Base-by-base conservation (phyloP, 345 rosid genomes). In the Gossypium stocksii region DNA sequence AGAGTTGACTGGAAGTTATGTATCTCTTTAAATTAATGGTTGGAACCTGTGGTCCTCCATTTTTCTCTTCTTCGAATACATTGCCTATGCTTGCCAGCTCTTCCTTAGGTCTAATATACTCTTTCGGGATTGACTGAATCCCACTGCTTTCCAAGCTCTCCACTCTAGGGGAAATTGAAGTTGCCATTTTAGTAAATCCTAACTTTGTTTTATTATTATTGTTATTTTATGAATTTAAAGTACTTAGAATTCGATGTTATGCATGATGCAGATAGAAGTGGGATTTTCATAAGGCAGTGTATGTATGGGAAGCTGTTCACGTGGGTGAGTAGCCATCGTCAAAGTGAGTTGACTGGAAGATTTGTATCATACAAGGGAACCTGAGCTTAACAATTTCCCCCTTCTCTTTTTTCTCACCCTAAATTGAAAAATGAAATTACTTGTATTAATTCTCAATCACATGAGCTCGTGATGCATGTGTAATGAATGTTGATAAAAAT, bases 41-140 rank as follows among this genome's bases (percentile, higher is more conserved):
- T 1, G 97, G 98, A 25, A 91, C 83, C 64, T 91, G 97, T 22
- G 94, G n/a, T 94, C n/a, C 97, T 98, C 9, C 87, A 58, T 45
- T 77, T 90, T 86, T 83, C 86, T 83, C 99, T 71, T 93, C 97
- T 61, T 84, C 89, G n/a, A 95, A 95, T 9, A 95, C 80, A 52
- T 95, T 64, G 7, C 86, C 80, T n/a, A 93, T 86, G 87, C 87
- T 86, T 11, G 77, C 77, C 2, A 95, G 89, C 86, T 95, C 98
- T 77, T 91, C 94, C 58, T 88, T 29, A 1, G 92, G 91, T 61
- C 99, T 85, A 27, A 95, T 73, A 51, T 95, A 93, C 62, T 93
- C 97, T 78, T 83, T 83, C 0, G 94, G 99, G 78, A 95, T 93
- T 0, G 93, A 78, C 25, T 77, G 54, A 62, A 89, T 89, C 78